phyloP scores from a whole-genome alignment of 345 rosid species.

The Sisymbrium altissimum region DNA sequence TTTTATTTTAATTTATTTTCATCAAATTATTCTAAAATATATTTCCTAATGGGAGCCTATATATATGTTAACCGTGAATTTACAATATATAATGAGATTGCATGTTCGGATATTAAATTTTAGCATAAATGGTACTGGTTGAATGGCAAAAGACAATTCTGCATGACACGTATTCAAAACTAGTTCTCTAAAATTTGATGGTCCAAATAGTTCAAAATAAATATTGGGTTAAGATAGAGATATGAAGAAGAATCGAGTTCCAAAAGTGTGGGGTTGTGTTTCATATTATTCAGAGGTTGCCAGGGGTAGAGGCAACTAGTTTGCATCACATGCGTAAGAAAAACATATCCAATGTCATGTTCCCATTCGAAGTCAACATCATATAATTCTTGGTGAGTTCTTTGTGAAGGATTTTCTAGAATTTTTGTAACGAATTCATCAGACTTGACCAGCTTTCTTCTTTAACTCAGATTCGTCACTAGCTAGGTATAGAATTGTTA shows the following conservation, averaged over 20 bases:
- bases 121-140: not conserved
- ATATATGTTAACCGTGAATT: not conserved
- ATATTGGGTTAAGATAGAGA: slow-evolving; percentile 5
- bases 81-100: not conserved
- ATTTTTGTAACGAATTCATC: not conserved
- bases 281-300: slow-evolving; percentile 23
- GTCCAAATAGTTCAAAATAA: not conserved
- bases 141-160: slow-evolving; percentile 1
- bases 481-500: not conserved
- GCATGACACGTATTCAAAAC: slow-evolving; percentile 4
- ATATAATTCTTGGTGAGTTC: not conserved
- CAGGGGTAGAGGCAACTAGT: slow-evolving; percentile 28
- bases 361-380: slow-evolving; percentile 22
- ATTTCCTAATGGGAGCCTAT: too few species aligned
- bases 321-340: slow-evolving; percentile 18
- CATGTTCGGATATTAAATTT: not conserved
- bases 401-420: not conserved
- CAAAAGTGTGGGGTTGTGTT: slow-evolving; percentile 29
- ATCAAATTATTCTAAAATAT: too few species aligned
- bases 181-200: not conserved
- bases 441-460: slow-evolving; percentile 15
- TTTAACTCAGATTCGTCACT: slow-evolving; percentile 2
- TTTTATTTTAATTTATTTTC: too few species aligned
- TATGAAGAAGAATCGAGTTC: slow-evolving; percentile 32
- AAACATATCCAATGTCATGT: slow-evolving; percentile 25